Evolutionary conservation across 306 rosid genomes (phyloP).

Genomic region (Boehmeria nivea): DNA sequence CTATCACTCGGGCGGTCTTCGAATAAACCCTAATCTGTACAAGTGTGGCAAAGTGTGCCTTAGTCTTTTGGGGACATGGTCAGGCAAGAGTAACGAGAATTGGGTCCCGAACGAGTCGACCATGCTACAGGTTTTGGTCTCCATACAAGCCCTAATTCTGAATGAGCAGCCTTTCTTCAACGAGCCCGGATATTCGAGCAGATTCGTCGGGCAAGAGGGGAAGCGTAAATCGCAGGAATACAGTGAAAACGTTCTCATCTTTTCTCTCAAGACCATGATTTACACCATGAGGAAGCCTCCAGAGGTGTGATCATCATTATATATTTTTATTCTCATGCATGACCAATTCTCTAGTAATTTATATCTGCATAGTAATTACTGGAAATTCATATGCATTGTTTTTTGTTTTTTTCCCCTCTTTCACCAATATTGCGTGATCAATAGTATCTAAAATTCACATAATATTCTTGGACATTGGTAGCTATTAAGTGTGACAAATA

Average conservation of each 20-base stretch:
- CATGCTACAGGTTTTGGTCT: slow-evolving; percentile 83
- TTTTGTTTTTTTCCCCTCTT: no score
- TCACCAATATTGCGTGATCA: no score
- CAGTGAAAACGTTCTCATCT: slow-evolving; percentile 47
- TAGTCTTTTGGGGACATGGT: slow-evolving; percentile 84
- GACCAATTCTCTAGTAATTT: no score
- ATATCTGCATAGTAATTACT: no score
- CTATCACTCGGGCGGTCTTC: slow-evolving; percentile 74
- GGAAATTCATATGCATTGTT: no score
- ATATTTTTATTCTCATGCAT: neutral
- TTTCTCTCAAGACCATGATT: slow-evolving; percentile 68
- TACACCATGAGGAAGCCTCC: slow-evolving; percentile 67
- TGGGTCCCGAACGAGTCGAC: slow-evolving; percentile 67
- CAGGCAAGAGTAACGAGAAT: slow-evolving; percentile 49
- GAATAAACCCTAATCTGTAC: slow-evolving; percentile 71
- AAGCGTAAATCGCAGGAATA: slow-evolving; percentile 49
- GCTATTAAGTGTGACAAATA: no score
- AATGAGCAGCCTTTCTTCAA: slow-evolving; percentile 68
- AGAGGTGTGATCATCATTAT: slow-evolving; percentile 30
- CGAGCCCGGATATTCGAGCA: slow-evolving; percentile 51
- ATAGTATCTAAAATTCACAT: no score
- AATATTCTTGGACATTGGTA: no score
- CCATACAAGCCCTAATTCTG: slow-evolving; percentile 73
- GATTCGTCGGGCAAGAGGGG: slow-evolving; percentile 33
- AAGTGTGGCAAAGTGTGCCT: slow-evolving; percentile 74